These are phyloP conservation scores for Phellopilus nigrolimitatus DNA, from an alignment of 1,284 basidiomycete species.

Conservation along the genomic window DNA sequence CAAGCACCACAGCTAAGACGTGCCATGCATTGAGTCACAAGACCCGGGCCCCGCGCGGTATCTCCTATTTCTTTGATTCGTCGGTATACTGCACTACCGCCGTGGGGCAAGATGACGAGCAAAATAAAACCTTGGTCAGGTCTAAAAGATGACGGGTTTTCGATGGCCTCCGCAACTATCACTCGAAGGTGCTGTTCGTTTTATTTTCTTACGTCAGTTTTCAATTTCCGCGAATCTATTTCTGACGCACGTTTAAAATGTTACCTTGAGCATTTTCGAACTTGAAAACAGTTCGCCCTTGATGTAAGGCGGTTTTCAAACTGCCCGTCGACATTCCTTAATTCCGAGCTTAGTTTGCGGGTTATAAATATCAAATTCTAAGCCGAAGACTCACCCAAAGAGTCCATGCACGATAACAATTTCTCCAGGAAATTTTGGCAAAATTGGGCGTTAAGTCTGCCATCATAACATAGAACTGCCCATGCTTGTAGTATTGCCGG, in stretches of 20 bases:
- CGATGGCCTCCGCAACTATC: background rate
- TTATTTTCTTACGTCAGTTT: background rate
- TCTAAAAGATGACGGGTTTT: background rate
- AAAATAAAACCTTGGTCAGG: slow-evolving; percentile 1
- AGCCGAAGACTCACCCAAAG: background rate
- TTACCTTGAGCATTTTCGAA: background rate
- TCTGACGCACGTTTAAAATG: background rate
- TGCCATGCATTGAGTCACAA: slow-evolving; percentile 19
- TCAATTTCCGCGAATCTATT: background rate
- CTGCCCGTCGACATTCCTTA: background rate
- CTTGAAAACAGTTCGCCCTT: background rate
- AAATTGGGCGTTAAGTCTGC: background rate
- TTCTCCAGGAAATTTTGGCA: background rate
- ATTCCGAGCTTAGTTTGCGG: no score
- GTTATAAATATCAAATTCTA: background rate
- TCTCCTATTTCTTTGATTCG: slow-evolving; percentile 24
- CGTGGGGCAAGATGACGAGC: slow-evolving; percentile 12
- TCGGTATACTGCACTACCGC: slow-evolving; percentile 3
- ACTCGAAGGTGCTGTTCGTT: background rate
- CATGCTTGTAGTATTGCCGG: slow-evolving; percentile 1
- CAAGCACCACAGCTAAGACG: slow-evolving; percentile 25
- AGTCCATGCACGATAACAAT: background rate
- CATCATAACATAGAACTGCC: slow-evolving; percentile 12
- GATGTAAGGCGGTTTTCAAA: background rate
- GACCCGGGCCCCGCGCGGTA: slow-evolving; percentile 9